Evolutionary conservation across 2,329 filamentous ascomycete genomes (phyloP), one percentile per base, ranked within the genome.

Genomic region (Pseudovirgaria hyperparasitica): DNA sequence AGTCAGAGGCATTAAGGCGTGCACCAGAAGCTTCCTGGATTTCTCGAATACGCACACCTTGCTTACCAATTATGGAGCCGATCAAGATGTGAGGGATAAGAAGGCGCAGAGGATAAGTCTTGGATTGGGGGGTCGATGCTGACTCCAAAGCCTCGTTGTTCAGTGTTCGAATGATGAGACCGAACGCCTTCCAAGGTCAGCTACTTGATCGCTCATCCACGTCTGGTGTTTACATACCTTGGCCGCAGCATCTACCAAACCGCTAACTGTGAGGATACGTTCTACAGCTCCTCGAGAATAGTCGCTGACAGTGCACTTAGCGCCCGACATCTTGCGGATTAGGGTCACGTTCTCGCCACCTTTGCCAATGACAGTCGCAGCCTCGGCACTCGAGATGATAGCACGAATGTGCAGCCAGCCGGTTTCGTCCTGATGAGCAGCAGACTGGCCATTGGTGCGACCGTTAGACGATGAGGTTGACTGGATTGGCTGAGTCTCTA

Each of bases 241-340:
- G 42, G 90, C 90, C 39, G 86, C 86, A 42, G 87, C 87, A 61
- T 98, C 90, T 41, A 96, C 87, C 40, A 84, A 78, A 36, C 90
- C 90, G 57, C 87, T 96, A 35, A 98, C 90, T 17, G 90, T 98
- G 47, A 98, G 67, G 48, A 98, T 94, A 52, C 90, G 82, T 65
- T 98, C 90, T 18, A 96, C 86, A 29, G 90, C 90, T 40, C 90
- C 90, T 50, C 92, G 84, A 43, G 92, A 82, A 50, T 96, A 98
- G 59, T 98, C 90, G 62, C 86, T 94, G 43, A 98, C 90, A 25
- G 90, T 98, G 65, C 90, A 98, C 62, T 96, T 96, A 40, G 90
- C 90, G 45, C 85, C 86, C 27, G 90, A 94, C 60, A 93, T 69
- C 53, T 82, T 84, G 41, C 90, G 76, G 50, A 98, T 96, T 60